Base-by-base conservation (phyloP, 169 alveolate genomes). In the Plasmodium sp. region DNA sequence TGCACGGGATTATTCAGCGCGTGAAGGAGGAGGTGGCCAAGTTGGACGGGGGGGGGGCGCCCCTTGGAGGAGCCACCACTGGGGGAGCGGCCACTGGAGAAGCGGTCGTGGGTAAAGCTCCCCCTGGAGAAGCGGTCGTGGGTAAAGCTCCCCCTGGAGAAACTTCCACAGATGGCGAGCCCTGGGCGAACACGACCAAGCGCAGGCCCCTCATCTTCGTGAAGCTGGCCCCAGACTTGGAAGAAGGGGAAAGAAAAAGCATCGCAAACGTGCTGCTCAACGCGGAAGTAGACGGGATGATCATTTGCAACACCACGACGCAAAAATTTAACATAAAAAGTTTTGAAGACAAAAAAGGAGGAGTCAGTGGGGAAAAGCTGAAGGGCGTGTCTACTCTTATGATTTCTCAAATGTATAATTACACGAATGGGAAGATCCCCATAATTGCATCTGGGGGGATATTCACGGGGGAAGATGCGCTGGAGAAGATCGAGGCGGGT, bases 371-470 rank as follows among this genome's bases (percentile, higher is more conserved):
- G 9, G 80, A 91, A 73, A 97, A 97, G 3, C 48, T 97, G 73
- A 96, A 96, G 81, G 96, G 95, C 18, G 45, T 94, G 43, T 96
- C 98, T 18, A 97, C 97, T 0, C 77, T 84, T 39, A 72, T 96
- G 41, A 97, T 97, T 56, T 85, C 94, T n/a, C 98, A 97, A 14
- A 94, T 97, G 96, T 97, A 97, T 93, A 84, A 79, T 75, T 86
- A 96, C 48, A 97, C 98, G 4, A 85, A 82, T 6, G 97, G 98
- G 27, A 93, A 95, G 54, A 96, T 97, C 22, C 97, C 97, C 22
- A 97, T 97, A 10, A 97, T 97, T 31, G 98, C 98, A 34, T 98
- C 98, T 27, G 98, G 98, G 39, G 98, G 98, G n/a, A 96, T 97
- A 79, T 96, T 96, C 48, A 84, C 95, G 2, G 98, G 98, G 5